phyloP scores from a whole-genome alignment of 2,329 filamentous ascomycete species.

The Dothiorella sarmentorum region DNA sequence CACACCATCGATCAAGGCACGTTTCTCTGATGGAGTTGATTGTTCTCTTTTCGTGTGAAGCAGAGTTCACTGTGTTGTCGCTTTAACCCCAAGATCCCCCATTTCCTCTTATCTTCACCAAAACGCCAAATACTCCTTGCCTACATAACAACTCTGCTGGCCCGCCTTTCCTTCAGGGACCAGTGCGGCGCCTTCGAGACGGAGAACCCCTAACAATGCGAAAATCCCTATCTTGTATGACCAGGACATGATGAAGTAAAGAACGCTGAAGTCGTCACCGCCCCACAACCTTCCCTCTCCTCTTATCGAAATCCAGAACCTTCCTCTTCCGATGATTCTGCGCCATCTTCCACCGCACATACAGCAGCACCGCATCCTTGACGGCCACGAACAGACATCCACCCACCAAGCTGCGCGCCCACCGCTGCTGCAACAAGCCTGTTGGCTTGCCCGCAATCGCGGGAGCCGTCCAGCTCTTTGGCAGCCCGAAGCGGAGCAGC shows the following conservation, averaged over 20 bases:
- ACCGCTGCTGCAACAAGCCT: conserved; percentile 70
- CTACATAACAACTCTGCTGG: background rate
- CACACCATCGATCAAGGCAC: background rate
- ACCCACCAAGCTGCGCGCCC: conserved; percentile 85
- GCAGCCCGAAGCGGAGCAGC: conserved; percentile 65
- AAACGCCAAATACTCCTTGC: conserved; percentile 2
- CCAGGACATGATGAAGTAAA: no score
- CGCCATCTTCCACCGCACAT: conserved; percentile 53
- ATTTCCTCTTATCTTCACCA: background rate
- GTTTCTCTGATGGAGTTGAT: background rate
- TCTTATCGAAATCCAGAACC: conserved; percentile 42
- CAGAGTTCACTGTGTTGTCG: background rate
- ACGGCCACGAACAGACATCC: conserved; percentile 85
- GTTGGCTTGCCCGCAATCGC: conserved; percentile 32
- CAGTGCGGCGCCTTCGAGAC: background rate
- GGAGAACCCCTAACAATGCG: background rate
- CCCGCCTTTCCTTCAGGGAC: background rate
- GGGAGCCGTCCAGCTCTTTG: conserved; percentile 60
- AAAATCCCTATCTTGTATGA: no score
- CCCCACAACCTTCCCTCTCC: conserved; percentile 20
- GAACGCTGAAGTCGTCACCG: no score
- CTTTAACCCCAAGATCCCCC: background rate
- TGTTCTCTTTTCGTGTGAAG: background rate
- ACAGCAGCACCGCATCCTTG: conserved; percentile 64
- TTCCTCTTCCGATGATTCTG: conserved; percentile 45